Percentiles rank a stretch among this genome's conserved stretches.
Conservation (phyloP, 2,329 filamentous ascomycete genomes). For the Lojkania enalia region DNA sequence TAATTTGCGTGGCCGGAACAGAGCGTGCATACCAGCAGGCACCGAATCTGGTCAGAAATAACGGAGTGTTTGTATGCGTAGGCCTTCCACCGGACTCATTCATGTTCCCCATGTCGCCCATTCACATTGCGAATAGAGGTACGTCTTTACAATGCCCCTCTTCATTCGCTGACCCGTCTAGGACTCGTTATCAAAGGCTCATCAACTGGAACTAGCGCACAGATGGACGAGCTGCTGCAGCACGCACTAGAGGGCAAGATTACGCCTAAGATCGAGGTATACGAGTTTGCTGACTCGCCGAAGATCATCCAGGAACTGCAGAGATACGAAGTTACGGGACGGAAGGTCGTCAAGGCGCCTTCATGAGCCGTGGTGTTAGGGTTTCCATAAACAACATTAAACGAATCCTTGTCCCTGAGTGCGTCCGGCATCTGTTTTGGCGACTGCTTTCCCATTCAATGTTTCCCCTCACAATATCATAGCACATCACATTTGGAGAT, state of each 20-base stretch:
- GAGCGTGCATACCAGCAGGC: slow-evolving; percentile 51
- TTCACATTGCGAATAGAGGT: slow-evolving; percentile 53
- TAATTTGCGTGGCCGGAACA: slow-evolving; percentile 53
- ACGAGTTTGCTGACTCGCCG: slow-evolving; percentile 40
- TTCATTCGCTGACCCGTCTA: slow-evolving; percentile 1
- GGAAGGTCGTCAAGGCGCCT: slow-evolving; percentile 41
- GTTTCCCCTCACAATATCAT: no score
- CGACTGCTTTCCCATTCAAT: no score
- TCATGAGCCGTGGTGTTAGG: no score
- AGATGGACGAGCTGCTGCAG: slow-evolving; percentile 52
- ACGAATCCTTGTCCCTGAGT: no score
- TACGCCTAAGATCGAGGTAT: slow-evolving; percentile 42
- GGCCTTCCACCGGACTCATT: slow-evolving; percentile 51
- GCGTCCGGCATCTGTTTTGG: no score
- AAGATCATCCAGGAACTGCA: slow-evolving; percentile 41
- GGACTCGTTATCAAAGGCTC: slow-evolving; percentile 52
- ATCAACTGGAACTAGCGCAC: slow-evolving; percentile 49
- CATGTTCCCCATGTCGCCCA: slow-evolving; percentile 51
- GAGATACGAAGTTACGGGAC: slow-evolving; percentile 40
- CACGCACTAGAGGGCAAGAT: slow-evolving; percentile 50
- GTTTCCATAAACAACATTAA: no score
- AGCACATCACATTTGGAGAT: no score
- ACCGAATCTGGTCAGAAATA: slow-evolving; percentile 48
- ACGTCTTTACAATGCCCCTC: slow-evolving; percentile 3
- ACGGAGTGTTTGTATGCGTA: slow-evolving; percentile 54